These are phyloP conservation scores for Brassica nigra DNA, from an alignment of 345 rosid genomes.

Conservation along the genomic window DNA sequence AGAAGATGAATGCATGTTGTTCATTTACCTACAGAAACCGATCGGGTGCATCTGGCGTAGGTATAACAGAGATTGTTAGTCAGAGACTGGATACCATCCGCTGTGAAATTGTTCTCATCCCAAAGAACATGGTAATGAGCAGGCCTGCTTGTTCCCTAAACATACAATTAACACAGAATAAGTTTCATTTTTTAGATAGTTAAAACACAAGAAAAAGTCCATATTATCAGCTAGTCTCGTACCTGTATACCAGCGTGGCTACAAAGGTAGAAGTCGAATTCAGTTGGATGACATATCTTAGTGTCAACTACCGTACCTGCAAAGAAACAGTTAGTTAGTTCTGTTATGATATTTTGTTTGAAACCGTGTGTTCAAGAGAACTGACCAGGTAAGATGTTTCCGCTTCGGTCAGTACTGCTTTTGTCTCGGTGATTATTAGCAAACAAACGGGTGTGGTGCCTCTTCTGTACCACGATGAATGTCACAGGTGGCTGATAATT, in stretches of 20 bases:
- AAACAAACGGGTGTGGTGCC: constrained; percentile 95
- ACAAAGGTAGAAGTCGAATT: constrained; percentile 95
- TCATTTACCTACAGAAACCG: constrained; percentile 84
- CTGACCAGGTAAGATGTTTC: constrained; percentile 90
- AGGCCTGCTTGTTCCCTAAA: constrained; percentile 95
- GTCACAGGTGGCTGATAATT: constrained; percentile 97
- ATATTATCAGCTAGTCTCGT: constrained; percentile 17
- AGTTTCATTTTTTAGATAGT: neutral
- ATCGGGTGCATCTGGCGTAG: constrained; percentile 94
- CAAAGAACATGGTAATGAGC: constrained; percentile 99
- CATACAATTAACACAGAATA: constrained; percentile 8
- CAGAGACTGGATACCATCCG: constrained; percentile 93
- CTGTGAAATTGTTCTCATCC: constrained; percentile 98
- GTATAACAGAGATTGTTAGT: constrained; percentile 98
- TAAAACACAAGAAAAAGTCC: constrained; percentile 16
- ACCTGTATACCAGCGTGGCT: constrained; percentile 99
- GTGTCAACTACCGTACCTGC: constrained; percentile 95
- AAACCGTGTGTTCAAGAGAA: constrained; percentile 7
- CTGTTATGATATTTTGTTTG: neutral
- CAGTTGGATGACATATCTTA: constrained; percentile 95
- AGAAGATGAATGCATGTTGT: neutral
- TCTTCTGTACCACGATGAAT: constrained; percentile 95
- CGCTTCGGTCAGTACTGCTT: constrained; percentile 88
- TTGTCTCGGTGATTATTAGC: constrained; percentile 91
- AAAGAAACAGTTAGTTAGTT: constrained; percentile 6